Evolutionary conservation across 768 basidiomycete genomes (phyloP), one percentile per base, ranked within the genome.

Genomic region (Mycena belliarum): DNA sequence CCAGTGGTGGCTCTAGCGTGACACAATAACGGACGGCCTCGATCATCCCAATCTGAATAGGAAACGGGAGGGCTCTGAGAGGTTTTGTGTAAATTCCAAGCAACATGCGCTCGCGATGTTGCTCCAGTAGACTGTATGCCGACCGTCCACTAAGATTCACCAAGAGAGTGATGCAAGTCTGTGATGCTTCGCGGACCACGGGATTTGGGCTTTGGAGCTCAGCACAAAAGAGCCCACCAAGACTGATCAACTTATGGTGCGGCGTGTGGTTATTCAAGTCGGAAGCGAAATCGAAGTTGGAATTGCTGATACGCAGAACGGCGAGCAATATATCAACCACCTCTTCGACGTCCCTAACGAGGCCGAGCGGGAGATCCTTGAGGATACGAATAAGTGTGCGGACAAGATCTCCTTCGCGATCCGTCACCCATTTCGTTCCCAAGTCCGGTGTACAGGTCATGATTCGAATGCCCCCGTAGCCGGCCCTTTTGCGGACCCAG

Each of bases 11-110:
- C 25, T 91, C 84, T 32, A 98, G 77, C 55, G 85, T 89, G 60
- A 99, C 85, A 69, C 93, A 93, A 70, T 95, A 99, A 11, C 95
- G 90, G 58, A 98, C 86, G 18, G 94, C 94, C 66, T 98, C 97
- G 57, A 98, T 94, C 83, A 98, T 95, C 28, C 95, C 97, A 55
- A 98, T 97, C 71, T 98, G 97, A 66, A 93, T 93, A 16, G 89
- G 81, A 70, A 98, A 95, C 2, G 95, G 95, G 24, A 99, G 81
- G 0, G 97, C 97, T 50, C 97, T 82, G 20, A 99, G 81, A 14
- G 97, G 97, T 68, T 98, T 98, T n/a, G 91, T 92, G 75, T 90
- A 98, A 63, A 99, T 95, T 2, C 89, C 84, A 18, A 85, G 83
- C 37, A 98, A 79, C 75, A 98, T 87, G 28, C 93, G 86, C 61